phyloP scores from a whole-genome alignment of 2,329 filamentous ascomycete species.

The Aspergillus uvarum region DNA sequence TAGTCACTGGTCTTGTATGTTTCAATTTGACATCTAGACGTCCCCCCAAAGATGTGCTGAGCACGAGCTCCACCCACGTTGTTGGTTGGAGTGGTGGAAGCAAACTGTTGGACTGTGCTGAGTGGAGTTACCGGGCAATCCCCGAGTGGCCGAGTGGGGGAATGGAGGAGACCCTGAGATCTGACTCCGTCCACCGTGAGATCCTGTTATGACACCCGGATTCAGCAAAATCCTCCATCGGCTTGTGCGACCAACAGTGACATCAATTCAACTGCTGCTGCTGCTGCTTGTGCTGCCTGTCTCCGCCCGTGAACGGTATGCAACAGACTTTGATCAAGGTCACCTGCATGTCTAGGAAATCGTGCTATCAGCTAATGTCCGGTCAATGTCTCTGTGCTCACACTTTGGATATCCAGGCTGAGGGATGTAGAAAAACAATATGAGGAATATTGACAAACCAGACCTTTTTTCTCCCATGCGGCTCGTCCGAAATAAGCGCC shows the following conservation, averaged over 20 bases:
- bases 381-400: neutral
- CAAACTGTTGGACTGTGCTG: slow-evolving; percentile 7
- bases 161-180: neutral
- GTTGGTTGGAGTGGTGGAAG: neutral
- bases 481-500: slow-evolving; percentile 7
- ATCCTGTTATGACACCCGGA: neutral
- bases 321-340: no score
- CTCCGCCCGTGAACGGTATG: neutral
- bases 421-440: neutral
- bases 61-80: neutral
- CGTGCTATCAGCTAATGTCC: no score
- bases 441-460: neutral
- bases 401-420: neutral
- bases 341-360: no score
- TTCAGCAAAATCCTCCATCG: neutral
- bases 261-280: neutral
- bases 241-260: slow-evolving; percentile 3
- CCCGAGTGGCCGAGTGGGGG: neutral
- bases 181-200: neutral
- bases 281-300: neutral
- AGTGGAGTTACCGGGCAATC: neutral
- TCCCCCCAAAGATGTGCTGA: neutral
- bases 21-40: neutral
- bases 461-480: neutral
- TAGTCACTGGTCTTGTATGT: neutral